phyloP scores from a whole-genome alignment of 2,329 filamentous ascomycete genomes.

The Pseudogymnoascus sp. region DNA sequence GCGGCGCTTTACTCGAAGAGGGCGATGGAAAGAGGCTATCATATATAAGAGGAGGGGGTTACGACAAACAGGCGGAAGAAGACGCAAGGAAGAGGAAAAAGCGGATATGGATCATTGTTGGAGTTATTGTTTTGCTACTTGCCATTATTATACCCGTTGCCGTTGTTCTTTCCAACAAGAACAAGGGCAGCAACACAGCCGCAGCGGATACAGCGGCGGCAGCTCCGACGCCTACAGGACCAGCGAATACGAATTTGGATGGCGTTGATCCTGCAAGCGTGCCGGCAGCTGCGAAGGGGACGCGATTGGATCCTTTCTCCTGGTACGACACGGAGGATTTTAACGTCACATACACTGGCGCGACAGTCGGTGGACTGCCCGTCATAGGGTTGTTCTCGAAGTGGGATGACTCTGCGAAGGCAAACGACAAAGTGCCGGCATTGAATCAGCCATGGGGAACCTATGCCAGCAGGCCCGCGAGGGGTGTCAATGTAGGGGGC shows the following conservation, averaged over 20 bases:
- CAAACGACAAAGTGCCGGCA: conserved; percentile 74
- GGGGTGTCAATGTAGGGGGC: conserved; percentile 87
- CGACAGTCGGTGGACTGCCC: conserved; percentile 77
- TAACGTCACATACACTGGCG: conserved; percentile 87
- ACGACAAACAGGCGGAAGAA: conserved; percentile 36
- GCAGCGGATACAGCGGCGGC: conserved; percentile 14
- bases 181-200: conserved; percentile 27
- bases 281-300: conserved; percentile 61
- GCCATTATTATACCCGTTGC: conserved; percentile 63
- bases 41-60: conserved; percentile 42
- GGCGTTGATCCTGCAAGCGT: conserved; percentile 39
- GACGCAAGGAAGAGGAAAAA: conserved; percentile 49
- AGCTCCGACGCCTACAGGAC: conserved; percentile 17
- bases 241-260: conserved; percentile 38
- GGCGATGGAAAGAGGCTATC: conserved; percentile 47
- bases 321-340: conserved; percentile 90
- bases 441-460: conserved; percentile 68
- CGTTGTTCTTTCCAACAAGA: conserved; percentile 59
- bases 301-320: conserved; percentile 75
- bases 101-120: conserved; percentile 55
- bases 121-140: conserved; percentile 46
- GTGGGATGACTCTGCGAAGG: conserved; percentile 75
- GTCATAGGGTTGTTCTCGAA: conserved; percentile 79
- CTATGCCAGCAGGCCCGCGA: conserved; percentile 71
- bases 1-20: conserved; percentile 63